Evolutionary conservation across 257 asterid species (phyloP), one percentile per base, ranked within the genome.

Genomic region (Cinchona pubescens): DNA sequence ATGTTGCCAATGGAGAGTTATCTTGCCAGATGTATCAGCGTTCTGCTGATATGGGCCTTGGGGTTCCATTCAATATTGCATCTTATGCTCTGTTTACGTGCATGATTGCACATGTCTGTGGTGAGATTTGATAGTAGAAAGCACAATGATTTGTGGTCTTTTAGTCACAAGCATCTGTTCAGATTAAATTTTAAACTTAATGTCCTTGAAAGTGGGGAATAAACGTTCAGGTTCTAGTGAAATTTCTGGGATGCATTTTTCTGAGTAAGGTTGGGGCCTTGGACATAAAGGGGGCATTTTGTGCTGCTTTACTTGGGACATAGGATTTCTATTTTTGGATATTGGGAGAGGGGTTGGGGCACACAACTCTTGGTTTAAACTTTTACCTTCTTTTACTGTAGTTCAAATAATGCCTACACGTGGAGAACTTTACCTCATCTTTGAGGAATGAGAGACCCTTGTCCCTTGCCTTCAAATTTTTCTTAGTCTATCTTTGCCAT

Each of bases 11-110:
- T 30, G 86, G 87, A 48, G 87, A 86, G 75, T 64, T 86, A 59
- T 83, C 87, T 32, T 86, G 89, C 65, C 89, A 86, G 79, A 83
- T 86, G 85, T 83, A 86, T 72, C 89, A 86, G 78, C 87, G 87
- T 3, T 83, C 87, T 55, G 89, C 87, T 40, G 89, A 86, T 58
- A 79, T 86, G 86, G 87, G 87, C 75, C 85, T 83, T 71, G 89
- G 89, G 30, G 86, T 86, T 78, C 89, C 89, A 38, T 86, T 86
- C 63, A 86, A 86, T 51, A 83, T 86, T 77, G 89, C 87, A 25
- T 81, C 86, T 73, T 86, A 86, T 78, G 84, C 89, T 38, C 78
- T 86, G 49, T 75, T 86, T 62, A 86, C 89, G 7, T 78, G 85
- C 83, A 86, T 86, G 86, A 77, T 86, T 43, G 89, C 89, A 5